Conservation (phyloP, 768 basidiomycete species). For the Boletus vermiculosoides region DNA sequence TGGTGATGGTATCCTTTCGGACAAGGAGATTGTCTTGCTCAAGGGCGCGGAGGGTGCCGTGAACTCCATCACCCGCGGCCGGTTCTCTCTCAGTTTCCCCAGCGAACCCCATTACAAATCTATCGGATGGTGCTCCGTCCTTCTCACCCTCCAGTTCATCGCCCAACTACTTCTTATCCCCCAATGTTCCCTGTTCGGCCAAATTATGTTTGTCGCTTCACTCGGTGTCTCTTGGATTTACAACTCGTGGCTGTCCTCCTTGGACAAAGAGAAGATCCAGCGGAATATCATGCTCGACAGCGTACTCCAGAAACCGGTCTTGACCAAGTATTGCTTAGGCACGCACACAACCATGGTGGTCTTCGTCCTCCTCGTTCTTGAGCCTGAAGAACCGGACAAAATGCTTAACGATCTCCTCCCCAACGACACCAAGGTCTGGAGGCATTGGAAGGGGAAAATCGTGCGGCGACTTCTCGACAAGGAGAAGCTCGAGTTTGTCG, state of each 20-base stretch:
- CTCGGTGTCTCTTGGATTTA: conserved; percentile 37
- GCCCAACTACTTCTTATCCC: conserved; percentile 36
- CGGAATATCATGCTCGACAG: conserved; percentile 22
- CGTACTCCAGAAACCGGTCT: conserved; percentile 22
- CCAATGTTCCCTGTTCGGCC: conserved; percentile 33
- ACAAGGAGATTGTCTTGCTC: conserved; percentile 29
- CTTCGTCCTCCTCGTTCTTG: conserved; percentile 25
- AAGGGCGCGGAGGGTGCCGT: conserved; percentile 31
- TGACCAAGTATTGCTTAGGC: conserved; percentile 26
- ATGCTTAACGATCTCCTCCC: conserved; percentile 27
- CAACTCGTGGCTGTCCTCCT: conserved; percentile 35
- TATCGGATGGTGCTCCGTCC: conserved; percentile 32
- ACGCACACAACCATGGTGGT: conserved; percentile 28
- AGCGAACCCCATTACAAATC: conserved; percentile 27
- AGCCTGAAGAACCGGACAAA: conserved; percentile 19
- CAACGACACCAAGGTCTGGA: conserved; percentile 32
- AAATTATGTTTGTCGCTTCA: conserved; percentile 35
- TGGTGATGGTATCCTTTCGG: conserved; percentile 33
- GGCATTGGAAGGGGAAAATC: conserved; percentile 23
- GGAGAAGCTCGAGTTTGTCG: conserved; percentile 25
- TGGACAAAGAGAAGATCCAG: conserved; percentile 37
- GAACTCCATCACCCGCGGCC: conserved; percentile 33
- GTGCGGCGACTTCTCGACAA: conserved; percentile 13
- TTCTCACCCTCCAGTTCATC: conserved; percentile 35
- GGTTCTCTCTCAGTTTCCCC: conserved; percentile 28